These are phyloP conservation scores for Ophiostoma himal-ulmi DNA, from an alignment of 2,329 filamentous ascomycete species.

Conservation along the genomic window DNA sequence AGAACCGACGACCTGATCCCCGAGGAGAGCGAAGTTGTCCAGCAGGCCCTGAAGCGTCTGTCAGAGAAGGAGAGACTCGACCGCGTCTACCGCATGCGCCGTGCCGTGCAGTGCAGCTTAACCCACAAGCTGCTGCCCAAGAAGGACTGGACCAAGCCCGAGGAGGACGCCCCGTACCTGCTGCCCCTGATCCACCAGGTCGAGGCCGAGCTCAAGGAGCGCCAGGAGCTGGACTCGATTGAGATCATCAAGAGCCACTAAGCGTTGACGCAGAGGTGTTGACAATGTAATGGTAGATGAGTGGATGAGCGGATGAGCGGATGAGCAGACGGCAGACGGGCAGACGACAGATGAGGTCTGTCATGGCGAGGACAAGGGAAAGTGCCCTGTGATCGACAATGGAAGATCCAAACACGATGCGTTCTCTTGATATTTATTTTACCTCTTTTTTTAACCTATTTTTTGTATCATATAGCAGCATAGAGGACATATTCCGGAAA, in stretches of 20 bases:
- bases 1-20: conserved; percentile 93
- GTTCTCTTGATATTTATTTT: conserved; percentile 9
- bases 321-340: neutral
- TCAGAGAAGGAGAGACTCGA: conserved; percentile 88
- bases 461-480: conserved; percentile 22
- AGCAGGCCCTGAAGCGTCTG: conserved; percentile 84
- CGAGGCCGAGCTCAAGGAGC: conserved; percentile 45
- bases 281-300: neutral
- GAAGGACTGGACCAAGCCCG: conserved; percentile 54
- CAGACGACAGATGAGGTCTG: no score
- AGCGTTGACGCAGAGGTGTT: neutral
- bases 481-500: conserved; percentile 17
- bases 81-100: conserved; percentile 92
- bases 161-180: conserved; percentile 53
- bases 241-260: conserved; percentile 46
- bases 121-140: conserved; percentile 60
- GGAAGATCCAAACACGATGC: conserved; percentile 3
- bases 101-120: conserved; percentile 74
- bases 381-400: conserved; percentile 1
- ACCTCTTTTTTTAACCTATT: conserved; percentile 5
- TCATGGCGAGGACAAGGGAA: neutral
- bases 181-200: conserved; percentile 48
- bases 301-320: no score
- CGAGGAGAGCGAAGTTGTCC: conserved; percentile 83
- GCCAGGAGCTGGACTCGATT: conserved; percentile 47